Conservation (phyloP, 2,329 filamentous ascomycete species). For the Aplosporella prunicola region DNA sequence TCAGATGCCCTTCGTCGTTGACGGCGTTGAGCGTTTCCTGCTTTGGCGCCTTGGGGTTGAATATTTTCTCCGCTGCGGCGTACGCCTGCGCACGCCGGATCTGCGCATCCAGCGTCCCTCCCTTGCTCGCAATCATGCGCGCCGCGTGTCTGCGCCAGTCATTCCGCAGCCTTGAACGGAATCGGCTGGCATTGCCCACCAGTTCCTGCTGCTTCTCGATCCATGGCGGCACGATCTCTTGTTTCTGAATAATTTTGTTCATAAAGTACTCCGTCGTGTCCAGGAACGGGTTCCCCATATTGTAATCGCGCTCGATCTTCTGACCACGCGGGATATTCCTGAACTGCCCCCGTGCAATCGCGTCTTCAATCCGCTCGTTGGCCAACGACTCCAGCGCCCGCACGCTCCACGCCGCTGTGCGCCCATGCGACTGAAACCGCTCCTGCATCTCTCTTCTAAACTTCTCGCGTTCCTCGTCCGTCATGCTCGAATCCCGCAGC, state of each 20-base stretch:
- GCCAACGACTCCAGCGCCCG: constrained; percentile 73
- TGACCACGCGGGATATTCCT: constrained; percentile 72
- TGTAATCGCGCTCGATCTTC: constrained; percentile 69
- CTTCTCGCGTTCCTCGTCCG: constrained; percentile 61
- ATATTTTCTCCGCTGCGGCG: constrained; percentile 60
- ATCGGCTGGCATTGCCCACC: constrained; percentile 55
- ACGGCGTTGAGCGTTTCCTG: constrained; percentile 37
- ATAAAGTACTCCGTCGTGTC: constrained; percentile 96
- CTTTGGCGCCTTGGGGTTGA: constrained; percentile 43
- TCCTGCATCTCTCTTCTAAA: constrained; percentile 67
- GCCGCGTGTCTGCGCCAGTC: constrained; percentile 83
- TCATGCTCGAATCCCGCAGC: constrained; percentile 46
- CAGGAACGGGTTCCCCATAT: constrained; percentile 78
- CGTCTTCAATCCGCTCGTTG: constrained; percentile 88
- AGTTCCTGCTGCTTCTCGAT: constrained; percentile 98
- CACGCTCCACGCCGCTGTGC: constrained; percentile 65
- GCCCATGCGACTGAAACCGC: constrained; percentile 63
- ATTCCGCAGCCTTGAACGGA: constrained; percentile 62
- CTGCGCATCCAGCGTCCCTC: constrained; percentile 66
- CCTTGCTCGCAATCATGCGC: constrained; percentile 64
- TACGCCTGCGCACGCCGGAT: constrained; percentile 62
- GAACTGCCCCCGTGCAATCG: constrained; percentile 86
- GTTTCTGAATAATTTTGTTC: constrained; percentile 96
- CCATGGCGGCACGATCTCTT: constrained; percentile 94
- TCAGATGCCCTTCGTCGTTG: constrained; percentile 36